Evolutionary conservation across 1,284 basidiomycete genomes (phyloP), one percentile per base, ranked within the genome.

Genomic region (Singerocomus inundabilis): DNA sequence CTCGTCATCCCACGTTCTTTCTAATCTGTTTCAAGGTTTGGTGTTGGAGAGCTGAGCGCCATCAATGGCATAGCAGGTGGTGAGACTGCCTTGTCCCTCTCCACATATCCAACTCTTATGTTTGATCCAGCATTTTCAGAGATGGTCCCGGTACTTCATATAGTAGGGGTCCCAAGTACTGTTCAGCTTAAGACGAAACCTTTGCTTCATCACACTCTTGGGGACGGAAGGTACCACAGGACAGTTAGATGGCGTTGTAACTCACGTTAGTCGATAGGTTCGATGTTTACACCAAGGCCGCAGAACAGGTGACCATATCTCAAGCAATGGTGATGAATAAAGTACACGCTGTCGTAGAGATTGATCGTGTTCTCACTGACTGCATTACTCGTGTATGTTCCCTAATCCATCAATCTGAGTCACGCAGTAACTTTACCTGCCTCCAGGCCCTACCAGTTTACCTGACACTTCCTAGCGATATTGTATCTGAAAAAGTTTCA

Each of bases 121-220:
- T n/a, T 6, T 15, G 6, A 51, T 51, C 44, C 32, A 86, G 87
- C 88, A 5, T 86, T 81, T 69, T 86, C 91, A 25, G 94, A 98
- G 71, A 88, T 92, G 72, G 84, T 98, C 6, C 95, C 95, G 8
- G 80, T 98, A 5, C 77, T 98, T 6, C 95, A 98, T 66, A 82
- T 98, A 42, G 95, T 89, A 43, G 95, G 95, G 51, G 84, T 84
- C 1, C 94, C 95, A 0, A 88, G 82, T 56, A 91, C 87, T 2
- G 59, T 71, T 12, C 84, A 91, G 56, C 85, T 90, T 59, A 84
- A 80, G 68, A 74, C 67, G 36, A 85, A 75, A 63, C 87, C 78
- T 38, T 77, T 89, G 67, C 75, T 93, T 26, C 91, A 93, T 61
- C 91, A 94, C 62, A 93, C 93, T 0, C 81, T 97, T 29, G 93